phyloP scores from a whole-genome alignment of 345 rosid species.

The Jatropha curcas region DNA sequence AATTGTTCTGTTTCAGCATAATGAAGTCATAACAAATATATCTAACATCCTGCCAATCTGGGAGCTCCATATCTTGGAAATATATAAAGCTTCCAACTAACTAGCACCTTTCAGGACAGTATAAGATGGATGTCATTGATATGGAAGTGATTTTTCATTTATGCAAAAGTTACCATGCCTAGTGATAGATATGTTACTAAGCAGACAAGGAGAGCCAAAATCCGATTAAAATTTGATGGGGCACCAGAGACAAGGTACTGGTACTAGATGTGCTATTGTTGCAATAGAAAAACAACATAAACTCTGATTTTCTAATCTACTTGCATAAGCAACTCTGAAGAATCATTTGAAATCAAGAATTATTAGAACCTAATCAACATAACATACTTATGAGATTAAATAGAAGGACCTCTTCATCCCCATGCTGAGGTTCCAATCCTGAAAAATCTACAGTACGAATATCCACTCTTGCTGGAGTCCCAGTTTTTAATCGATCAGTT shows the following conservation, averaged over 20 bases:
- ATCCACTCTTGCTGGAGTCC: constrained; percentile 97
- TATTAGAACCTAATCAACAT: constrained; percentile 23
- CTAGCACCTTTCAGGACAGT: neutral
- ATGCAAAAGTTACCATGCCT: neutral
- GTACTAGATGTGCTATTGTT: neutral
- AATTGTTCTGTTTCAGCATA: neutral
- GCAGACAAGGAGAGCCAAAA: neutral
- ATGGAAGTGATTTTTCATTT: neutral
- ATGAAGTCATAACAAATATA: no score
- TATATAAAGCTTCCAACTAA: neutral
- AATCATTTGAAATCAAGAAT: constrained; percentile 18
- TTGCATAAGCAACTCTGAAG: constrained; percentile 9
- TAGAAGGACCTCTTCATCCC: constrained; percentile 84
- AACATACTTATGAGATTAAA: constrained; percentile 42
- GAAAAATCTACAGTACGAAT: constrained; percentile 85
- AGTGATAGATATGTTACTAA: neutral
- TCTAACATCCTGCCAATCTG: neutral
- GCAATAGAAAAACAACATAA: neutral
- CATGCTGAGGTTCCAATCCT: constrained; percentile 83
- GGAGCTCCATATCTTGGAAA: neutral
- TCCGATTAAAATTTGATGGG: neutral
- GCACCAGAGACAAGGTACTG: neutral
- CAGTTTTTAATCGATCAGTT: constrained; percentile 88
- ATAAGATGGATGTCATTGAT: neutral
- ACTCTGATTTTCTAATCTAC: neutral